These are phyloP conservation scores for Penicillium brevicompactum DNA, from an alignment of 2,329 filamentous ascomycete genomes.

Conservation along the genomic window DNA sequence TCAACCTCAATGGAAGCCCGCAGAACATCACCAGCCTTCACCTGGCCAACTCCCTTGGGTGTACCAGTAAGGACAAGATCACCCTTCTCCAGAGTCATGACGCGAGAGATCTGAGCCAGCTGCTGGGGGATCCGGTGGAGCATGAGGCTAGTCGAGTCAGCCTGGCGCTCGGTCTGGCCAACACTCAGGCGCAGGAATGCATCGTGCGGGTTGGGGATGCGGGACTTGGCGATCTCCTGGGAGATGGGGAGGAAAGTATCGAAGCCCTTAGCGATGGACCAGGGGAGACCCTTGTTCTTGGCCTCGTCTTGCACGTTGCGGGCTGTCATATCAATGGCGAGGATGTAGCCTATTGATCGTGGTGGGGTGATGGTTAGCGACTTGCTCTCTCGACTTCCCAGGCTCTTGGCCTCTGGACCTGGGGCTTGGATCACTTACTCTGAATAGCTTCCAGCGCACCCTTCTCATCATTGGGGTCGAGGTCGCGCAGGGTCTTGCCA, in stretches of 20 bases:
- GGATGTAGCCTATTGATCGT: conserved; percentile 69
- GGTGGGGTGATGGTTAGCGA: neutral
- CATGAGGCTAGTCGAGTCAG: conserved; percentile 91
- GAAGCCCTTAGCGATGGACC: conserved; percentile 96
- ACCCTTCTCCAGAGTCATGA: conserved; percentile 90
- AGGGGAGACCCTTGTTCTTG: conserved; percentile 94
- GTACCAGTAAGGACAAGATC: conserved; percentile 97
- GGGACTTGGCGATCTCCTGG: conserved; percentile 74
- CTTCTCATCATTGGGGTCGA: conserved; percentile 71
- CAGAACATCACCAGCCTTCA: conserved; percentile 84
- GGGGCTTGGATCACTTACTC: conserved; percentile 50
- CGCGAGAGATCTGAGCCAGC: conserved; percentile 86
- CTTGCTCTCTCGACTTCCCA: neutral
- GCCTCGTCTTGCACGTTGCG: conserved; percentile 95
- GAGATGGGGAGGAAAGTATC: conserved; percentile 94
- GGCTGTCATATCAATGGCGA: conserved; percentile 96
- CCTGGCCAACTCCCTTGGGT: conserved; percentile 89
- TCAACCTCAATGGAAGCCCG: conserved; percentile 76
- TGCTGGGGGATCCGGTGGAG: conserved; percentile 87
- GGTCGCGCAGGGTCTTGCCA: conserved; percentile 75
- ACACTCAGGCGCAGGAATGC: conserved; percentile 84
- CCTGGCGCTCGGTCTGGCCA: conserved; percentile 76
- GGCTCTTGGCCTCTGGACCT: neutral
- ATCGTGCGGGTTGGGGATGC: conserved; percentile 84
- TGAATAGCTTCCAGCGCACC: conserved; percentile 81